Conservation (phyloP, 768 basidiomycete genomes). For the Leccinum truebloodii region DNA sequence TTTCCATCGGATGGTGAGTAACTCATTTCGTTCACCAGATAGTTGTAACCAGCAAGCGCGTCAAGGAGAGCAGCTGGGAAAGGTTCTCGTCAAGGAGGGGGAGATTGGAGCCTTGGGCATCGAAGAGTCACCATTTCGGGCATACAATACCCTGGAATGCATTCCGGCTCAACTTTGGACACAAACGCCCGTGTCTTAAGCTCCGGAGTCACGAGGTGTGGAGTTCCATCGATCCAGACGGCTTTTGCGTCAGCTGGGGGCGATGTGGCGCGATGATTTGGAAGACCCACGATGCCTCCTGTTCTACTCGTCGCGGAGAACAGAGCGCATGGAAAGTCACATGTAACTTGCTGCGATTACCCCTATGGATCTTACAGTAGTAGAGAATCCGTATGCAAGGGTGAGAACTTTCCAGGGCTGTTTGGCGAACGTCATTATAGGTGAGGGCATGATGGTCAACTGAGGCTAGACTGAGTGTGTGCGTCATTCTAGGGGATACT, state of each 20-base stretch:
- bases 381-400: conserved; percentile 42
- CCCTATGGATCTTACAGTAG: conserved; percentile 47
- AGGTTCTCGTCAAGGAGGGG: conserved; percentile 21
- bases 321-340: conserved; percentile 38
- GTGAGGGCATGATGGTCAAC: conserved; percentile 9
- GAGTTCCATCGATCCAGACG: conserved; percentile 36
- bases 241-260: conserved; percentile 15
- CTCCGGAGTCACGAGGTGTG: conserved; percentile 34
- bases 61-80: too few species aligned
- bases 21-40: too few species aligned
- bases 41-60: too few species aligned
- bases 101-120: conserved; percentile 38
- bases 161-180: conserved; percentile 41
- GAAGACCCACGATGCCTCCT: conserved; percentile 5
- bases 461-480: too few species aligned
- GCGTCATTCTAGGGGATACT: not conserved
- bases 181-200: conserved; percentile 27
- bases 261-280: conserved; percentile 14
- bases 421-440: conserved; percentile 6
- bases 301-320: conserved; percentile 7
- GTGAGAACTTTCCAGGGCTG: conserved; percentile 55
- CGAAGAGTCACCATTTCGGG: conserved; percentile 40
- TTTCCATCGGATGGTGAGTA: conserved; percentile 36
- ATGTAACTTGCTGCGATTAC: conserved; percentile 45
- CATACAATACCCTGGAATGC: conserved; percentile 58